These are phyloP conservation scores for Penicillium pulvis DNA, from an alignment of 495 filamentous ascomycete genomes.

Conservation along the genomic window DNA sequence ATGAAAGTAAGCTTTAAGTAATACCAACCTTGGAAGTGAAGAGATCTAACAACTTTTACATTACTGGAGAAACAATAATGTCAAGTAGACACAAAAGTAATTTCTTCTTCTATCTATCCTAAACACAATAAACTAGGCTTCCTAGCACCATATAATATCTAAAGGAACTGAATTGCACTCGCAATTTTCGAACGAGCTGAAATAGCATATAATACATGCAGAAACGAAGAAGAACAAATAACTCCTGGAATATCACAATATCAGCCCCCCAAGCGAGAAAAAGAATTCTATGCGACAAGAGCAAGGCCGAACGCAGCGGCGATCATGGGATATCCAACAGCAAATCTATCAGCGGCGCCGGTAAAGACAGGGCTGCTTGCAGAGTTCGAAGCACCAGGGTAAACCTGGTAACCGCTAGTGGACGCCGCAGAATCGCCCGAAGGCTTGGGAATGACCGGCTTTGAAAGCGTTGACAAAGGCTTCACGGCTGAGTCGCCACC, in stretches of 20 bases:
- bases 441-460: slow-evolving; percentile 1
- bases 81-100: too few relatives aligned
- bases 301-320: slow-evolving; percentile 1
- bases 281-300: not conserved
- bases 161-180: not conserved
- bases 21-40: too few relatives aligned
- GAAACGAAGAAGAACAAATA: not conserved
- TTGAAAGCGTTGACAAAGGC: not conserved
- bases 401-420: not conserved
- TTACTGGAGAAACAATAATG: too few relatives aligned
- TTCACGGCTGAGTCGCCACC: not conserved
- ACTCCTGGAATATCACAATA: not conserved
- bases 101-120: too few relatives aligned
- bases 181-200: not conserved
- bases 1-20: too few relatives aligned
- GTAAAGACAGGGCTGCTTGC: slow-evolving; percentile 4
- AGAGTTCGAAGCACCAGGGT: not conserved
- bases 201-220: not conserved
- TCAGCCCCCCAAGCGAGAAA: not conserved
- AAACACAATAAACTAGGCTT: not conserved
- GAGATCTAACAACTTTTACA: too few relatives aligned
- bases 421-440: not conserved
- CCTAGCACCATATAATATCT: not conserved
- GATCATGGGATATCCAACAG: not conserved
- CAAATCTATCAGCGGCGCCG: slow-evolving; percentile 1